A percentile compares a stretch with the other conserved stretches of the same genome.
phyloP scores from a whole-genome alignment of 1,284 basidiomycete genomes.

The Papiliotrema laurentii region DNA sequence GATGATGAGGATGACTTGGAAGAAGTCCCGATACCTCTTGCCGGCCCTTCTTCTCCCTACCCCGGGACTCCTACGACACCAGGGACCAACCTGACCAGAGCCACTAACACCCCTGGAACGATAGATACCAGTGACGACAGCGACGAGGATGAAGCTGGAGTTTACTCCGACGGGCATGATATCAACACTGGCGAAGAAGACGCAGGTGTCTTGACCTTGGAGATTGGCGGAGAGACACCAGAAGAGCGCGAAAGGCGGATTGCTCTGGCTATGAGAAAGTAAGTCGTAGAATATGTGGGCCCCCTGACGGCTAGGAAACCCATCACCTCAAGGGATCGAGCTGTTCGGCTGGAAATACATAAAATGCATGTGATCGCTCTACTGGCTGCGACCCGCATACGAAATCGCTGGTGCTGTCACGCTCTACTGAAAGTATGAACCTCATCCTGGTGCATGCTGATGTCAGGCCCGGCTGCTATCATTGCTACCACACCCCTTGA shows the following conservation, averaged over 20 bases:
- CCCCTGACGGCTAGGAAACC: slow-evolving; percentile 33
- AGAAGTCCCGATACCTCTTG: slow-evolving; percentile 40
- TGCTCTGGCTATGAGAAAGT: slow-evolving; percentile 39
- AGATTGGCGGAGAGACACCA: slow-evolving; percentile 39
- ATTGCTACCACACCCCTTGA: slow-evolving; percentile 69
- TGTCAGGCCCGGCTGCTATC: slow-evolving; percentile 65
- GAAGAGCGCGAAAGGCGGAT: slow-evolving; percentile 40
- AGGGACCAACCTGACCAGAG: slow-evolving; percentile 10
- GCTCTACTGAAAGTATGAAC: slow-evolving; percentile 65
- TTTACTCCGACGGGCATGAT: slow-evolving; percentile 15
- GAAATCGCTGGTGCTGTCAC: slow-evolving; percentile 86
- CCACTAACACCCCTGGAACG: slow-evolving; percentile 15
- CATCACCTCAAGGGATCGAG: slow-evolving; percentile 56
- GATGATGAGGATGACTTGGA: slow-evolving; percentile 44
- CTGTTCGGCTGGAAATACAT: slow-evolving; percentile 71
- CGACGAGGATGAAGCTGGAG: slow-evolving; percentile 19
- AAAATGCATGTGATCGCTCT: slow-evolving; percentile 80
- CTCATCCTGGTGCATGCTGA: not conserved
- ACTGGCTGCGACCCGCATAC: slow-evolving; percentile 66
- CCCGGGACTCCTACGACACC: slow-evolving; percentile 22
- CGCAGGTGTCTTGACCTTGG: slow-evolving; percentile 34
- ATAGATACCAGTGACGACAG: slow-evolving; percentile 13
- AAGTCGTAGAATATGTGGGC: slow-evolving; percentile 5
- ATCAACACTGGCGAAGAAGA: slow-evolving; percentile 20
- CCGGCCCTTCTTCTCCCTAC: slow-evolving; percentile 22